Evolutionary conservation across 2,329 filamentous ascomycete species (phyloP), one percentile per base, ranked within the genome.

Genomic region (Aspergillus ibericus): DNA sequence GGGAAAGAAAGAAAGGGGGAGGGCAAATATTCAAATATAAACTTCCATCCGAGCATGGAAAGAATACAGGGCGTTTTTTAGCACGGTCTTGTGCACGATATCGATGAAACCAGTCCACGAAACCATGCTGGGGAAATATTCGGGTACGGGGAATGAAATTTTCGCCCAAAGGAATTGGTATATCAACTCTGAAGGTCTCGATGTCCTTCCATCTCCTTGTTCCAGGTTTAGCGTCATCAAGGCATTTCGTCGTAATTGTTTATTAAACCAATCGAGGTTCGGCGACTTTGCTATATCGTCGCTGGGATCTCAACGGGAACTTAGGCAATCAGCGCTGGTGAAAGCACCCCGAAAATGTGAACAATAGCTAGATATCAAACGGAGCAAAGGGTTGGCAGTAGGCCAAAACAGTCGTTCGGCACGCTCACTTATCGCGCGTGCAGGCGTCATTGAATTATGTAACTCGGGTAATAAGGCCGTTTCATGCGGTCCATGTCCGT

Each of bases 401-500:
- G 18, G 48, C 13, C 16, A 38, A 18, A 15, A 10, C 13, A 36
- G 13, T 35, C 38, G 36, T 50, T 34, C 35, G 52, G 36, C 12
- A 36, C 44, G 29, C 40, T 42, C 42, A 50, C 42, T n/a, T 48
- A 47, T 51, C 44, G 47, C 32, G 56, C 47, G 20, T 52, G 57
- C 38, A 46, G 48, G 35, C 40, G 12, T 64, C 62, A 70, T 66
- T 70, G 70, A 59, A 65, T 67, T 58, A 72, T 67, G 50, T 72
- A 70, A 56, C 64, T 67, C 38, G 66, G 67, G 58, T 72, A 71
- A 53, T 73, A 73, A 25, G 68, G 67, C 59, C 64, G 68, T 59
- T 75, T 75, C 56, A 64, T 64, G 50, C 68, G 71, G 64, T 75
- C 72, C 56, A 65, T 67, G 62, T 72, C 71, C 52, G 73, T 73